Percentiles rank a stretch among this genome's conserved stretches.
These are phyloP conservation scores for Chaetomium cochliodes DNA, from an alignment of 495 filamentous ascomycete genomes.

Conservation along the genomic window DNA sequence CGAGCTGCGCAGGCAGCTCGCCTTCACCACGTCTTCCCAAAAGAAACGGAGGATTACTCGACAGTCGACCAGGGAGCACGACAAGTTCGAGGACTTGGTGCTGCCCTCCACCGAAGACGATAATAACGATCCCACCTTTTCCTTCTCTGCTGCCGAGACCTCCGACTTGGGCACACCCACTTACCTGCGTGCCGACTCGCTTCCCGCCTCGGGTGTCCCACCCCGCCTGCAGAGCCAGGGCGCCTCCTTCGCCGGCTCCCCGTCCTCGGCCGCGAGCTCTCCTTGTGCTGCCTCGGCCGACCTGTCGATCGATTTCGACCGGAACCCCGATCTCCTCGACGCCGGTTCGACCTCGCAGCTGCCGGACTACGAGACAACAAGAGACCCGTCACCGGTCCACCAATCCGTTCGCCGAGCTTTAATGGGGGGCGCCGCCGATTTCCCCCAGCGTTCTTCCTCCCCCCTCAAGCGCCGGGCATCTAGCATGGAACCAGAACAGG, in stretches of 20 bases:
- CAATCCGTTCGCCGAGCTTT: conserved; percentile 46
- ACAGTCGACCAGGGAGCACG: conserved; percentile 43
- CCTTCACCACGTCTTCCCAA: conserved; percentile 81
- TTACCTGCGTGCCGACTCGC: conserved; percentile 61
- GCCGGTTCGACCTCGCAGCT: conserved; percentile 26
- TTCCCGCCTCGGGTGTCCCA: conserved; percentile 48
- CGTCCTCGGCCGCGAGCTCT: conserved; percentile 60
- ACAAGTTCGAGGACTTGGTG: conserved; percentile 43
- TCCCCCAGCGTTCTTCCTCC: conserved; percentile 53
- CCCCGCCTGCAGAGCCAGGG: conserved; percentile 50
- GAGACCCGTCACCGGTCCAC: conserved; percentile 45
- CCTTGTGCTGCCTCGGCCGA: conserved; percentile 72
- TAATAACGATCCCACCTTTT: conserved; percentile 41
- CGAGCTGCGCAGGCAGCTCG: conserved; percentile 67
- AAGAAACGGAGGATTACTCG: conserved; percentile 85
- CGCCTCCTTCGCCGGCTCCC: conserved; percentile 52
- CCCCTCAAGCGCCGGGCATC: conserved; percentile 56
- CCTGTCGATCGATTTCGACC: conserved; percentile 64
- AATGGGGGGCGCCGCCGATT: conserved; percentile 54
- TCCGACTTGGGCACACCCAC: conserved; percentile 49
- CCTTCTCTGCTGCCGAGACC: conserved; percentile 40
- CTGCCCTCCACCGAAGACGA: conserved; percentile 53
- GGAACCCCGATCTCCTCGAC: conserved; percentile 49
- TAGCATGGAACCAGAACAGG: conserved; percentile 50
- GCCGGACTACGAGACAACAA: conserved; percentile 18